Percentiles rank a stretch among this genome's conserved stretches.
Evolutionary conservation across 805 yeast genomes (phyloP).

Genomic region (Yarrowia divulgata): DNA sequence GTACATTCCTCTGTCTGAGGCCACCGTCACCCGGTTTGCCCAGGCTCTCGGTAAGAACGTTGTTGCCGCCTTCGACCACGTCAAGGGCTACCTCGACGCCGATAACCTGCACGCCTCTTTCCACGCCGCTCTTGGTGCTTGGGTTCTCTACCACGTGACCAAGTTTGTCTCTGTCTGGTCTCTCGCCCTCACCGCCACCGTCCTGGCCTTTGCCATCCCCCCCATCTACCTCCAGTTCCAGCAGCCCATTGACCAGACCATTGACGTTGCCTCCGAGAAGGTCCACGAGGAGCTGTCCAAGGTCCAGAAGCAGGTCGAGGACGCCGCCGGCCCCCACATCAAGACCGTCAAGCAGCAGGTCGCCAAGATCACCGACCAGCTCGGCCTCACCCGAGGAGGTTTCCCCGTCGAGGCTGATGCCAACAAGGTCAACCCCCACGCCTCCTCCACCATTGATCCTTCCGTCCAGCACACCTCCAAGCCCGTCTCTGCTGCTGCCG

Average conservation of each 20-base stretch:
- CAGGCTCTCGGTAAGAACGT: constrained; percentile 44
- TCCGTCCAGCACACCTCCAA: constrained; percentile 40
- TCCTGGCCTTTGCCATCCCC: constrained; percentile 77
- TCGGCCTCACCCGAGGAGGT: constrained; percentile 50
- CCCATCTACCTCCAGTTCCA: constrained; percentile 74
- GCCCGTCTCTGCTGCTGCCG: constrained; percentile 41
- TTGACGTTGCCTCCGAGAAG: constrained; percentile 45
- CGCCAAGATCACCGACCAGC: constrained; percentile 41
- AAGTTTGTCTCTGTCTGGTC: constrained; percentile 78
- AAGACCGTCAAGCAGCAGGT: constrained; percentile 47
- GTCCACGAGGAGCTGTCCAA: constrained; percentile 45
- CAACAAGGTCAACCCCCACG: constrained; percentile 44
- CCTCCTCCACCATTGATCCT: constrained; percentile 41
- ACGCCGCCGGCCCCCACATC: constrained; percentile 51
- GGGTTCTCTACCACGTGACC: constrained; percentile 72
- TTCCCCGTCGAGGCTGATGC: constrained; percentile 46
- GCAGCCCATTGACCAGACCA: constrained; percentile 70
- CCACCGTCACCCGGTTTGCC: constrained; percentile 57
- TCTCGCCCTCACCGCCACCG: constrained; percentile 62
- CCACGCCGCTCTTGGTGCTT: constrained; percentile 72
- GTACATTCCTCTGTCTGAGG: constrained; percentile 52
- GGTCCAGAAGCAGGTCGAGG: constrained; percentile 46
- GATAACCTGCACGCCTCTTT: constrained; percentile 75
- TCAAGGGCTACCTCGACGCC: constrained; percentile 58
- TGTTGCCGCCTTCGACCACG: constrained; percentile 46